Conservation (phyloP, 306 rosid genomes). For the Prunus persica region Prunus_persica_NCBIv2 NC_034014.1:3937501-3938000, state of each 20-base stretch:
- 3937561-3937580: neutral
- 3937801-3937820: neutral
- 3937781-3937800: neutral
- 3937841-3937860: conserved; percentile 64
- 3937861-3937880: conserved; percentile 94
- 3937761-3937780: neutral
- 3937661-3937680: conserved; percentile 44
- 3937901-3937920: conserved; percentile 61
- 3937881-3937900: conserved; percentile 86
- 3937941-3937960: conserved; percentile 66
- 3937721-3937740: conserved; percentile 81
- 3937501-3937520: neutral
- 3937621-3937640: conserved; percentile 35
- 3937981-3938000: conserved; percentile 47
- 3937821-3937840: conserved; percentile 11
- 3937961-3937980: conserved; percentile 55
- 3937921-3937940: conserved; percentile 57
- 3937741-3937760: neutral
- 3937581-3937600: neutral
- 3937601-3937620: neutral
- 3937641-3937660: conserved; percentile 70
- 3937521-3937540: neutral
- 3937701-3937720: conserved; percentile 82
- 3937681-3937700: conserved; percentile 63
- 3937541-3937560: neutral